These are phyloP conservation scores for Sparassis latifolia DNA, from an alignment of 1,284 basidiomycete species.

Conservation along the genomic window DNA sequence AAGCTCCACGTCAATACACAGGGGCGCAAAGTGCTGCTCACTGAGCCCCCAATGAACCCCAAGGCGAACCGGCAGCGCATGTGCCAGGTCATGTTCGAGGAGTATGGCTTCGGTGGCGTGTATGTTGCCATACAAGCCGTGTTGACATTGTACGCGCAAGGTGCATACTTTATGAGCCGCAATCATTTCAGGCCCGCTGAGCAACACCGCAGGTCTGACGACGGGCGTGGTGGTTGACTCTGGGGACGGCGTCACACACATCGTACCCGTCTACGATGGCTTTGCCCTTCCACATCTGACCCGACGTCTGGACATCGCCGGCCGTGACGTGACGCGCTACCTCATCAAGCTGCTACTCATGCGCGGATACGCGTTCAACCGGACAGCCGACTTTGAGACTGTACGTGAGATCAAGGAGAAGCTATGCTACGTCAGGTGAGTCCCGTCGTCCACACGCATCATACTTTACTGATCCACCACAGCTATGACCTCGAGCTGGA, in stretches of 20 bases:
- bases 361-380: constrained; percentile 99
- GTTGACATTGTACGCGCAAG: constrained; percentile 95
- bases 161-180: constrained; percentile 38
- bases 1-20: constrained; percentile 87
- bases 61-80: constrained; percentile 89
- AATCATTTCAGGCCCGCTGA: background rate
- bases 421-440: constrained; percentile 89
- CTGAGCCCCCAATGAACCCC: constrained; percentile 99
- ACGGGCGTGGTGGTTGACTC: constrained; percentile 99
- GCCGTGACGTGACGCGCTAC: constrained; percentile 96
- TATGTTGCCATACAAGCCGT: constrained; percentile 99
- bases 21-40: constrained; percentile 89
- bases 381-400: constrained; percentile 98
- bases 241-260: constrained; percentile 98
- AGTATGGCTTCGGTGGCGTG: constrained; percentile 94
- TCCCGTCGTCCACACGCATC: background rate
- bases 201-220: constrained; percentile 67
- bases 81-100: constrained; percentile 99
- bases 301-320: constrained; percentile 92
- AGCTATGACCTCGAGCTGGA: constrained; percentile 96
- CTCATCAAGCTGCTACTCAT: constrained; percentile 97
- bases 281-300: constrained; percentile 95
- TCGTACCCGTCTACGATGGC: constrained; percentile 97
- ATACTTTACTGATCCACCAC: background rate
- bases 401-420: constrained; percentile 99